A percentile compares a stretch with the other conserved stretches of the same genome.
Conservation (phyloP, 768 basidiomycete species). For the Tylopilus rubrobrunneus region DNA sequence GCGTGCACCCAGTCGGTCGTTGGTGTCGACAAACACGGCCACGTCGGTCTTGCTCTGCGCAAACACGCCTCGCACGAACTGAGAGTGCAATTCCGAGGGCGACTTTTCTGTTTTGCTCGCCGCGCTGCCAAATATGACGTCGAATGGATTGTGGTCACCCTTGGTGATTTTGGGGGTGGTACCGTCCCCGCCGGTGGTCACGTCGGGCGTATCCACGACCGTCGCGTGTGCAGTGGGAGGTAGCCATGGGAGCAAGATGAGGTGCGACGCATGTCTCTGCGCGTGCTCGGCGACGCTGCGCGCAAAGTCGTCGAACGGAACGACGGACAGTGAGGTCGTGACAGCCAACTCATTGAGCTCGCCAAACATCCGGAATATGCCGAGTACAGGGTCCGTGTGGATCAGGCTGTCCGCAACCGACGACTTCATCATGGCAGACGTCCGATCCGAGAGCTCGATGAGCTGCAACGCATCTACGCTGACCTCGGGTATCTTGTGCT, state of each 20-base stretch:
- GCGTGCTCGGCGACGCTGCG: conserved; percentile 69
- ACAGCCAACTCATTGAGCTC: conserved; percentile 66
- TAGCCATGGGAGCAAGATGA: conserved; percentile 84
- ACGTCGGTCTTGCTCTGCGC: conserved; percentile 68
- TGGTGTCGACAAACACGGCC: conserved; percentile 77
- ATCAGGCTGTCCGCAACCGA: conserved; percentile 65
- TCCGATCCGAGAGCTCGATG: conserved; percentile 74
- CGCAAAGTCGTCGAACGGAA: conserved; percentile 72
- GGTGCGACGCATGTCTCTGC: conserved; percentile 51
- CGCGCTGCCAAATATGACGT: conserved; percentile 48
- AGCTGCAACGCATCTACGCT: conserved; percentile 77
- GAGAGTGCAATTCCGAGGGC: conserved; percentile 61
- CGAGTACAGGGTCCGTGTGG: conserved; percentile 67
- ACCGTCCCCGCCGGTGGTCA: too few species aligned
- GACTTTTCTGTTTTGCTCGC: conserved; percentile 34
- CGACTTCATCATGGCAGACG: conserved; percentile 60
- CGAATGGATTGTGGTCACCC: conserved; percentile 60
- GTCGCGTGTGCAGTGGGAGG: conserved; percentile 32
- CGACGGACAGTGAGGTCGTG: conserved; percentile 64
- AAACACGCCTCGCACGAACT: conserved; percentile 83
- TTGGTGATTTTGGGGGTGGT: conserved; percentile 12
- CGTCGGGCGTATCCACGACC: conserved; percentile 2
- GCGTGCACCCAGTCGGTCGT: conserved; percentile 27
- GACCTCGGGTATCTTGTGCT: conserved; percentile 28
- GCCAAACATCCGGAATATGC: conserved; percentile 74